These are phyloP conservation scores for Pilasporangium apinafurcum DNA, from an alignment of 352 stramenopile genomes.

Conservation along the genomic window DNA sequence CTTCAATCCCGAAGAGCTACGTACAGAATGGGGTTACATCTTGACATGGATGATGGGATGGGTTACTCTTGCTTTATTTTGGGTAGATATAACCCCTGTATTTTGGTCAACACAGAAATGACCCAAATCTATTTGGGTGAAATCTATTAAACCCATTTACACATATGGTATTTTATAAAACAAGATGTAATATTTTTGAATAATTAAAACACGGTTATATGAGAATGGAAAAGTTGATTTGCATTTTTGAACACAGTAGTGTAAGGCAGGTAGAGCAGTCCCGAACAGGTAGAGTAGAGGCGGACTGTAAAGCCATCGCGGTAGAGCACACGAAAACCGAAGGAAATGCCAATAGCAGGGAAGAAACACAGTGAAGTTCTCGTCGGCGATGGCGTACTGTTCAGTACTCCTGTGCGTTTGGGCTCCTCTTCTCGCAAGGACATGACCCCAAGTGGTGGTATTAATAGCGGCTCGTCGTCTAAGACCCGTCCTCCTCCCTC, in stretches of 20 bases:
- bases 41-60: no score
- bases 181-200: neutral
- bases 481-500: neutral
- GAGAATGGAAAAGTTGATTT: slow-evolving; percentile 6
- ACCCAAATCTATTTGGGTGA: no score
- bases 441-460: slow-evolving; percentile 1
- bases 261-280: no score
- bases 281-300: no score
- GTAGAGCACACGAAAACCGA: neutral
- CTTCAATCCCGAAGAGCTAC: neutral
- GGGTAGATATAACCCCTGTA: neutral
- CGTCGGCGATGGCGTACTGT: neutral
- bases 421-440: neutral
- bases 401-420: slow-evolving; percentile 8
- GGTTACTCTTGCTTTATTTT: no score
- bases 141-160: no score
- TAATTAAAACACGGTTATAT: no score
- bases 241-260: slow-evolving; percentile 3
- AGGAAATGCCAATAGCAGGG: slow-evolving; percentile 10
- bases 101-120: neutral
- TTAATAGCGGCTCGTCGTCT: slow-evolving; percentile 8
- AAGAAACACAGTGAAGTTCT: slow-evolving; percentile 11
- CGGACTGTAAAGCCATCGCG: slow-evolving; percentile 6
- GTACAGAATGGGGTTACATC: no score
- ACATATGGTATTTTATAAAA: neutral